Evolutionary conservation across 2,329 filamentous ascomycete species (phyloP).

Genomic region (Colletotrichum higginsianum): DNA sequence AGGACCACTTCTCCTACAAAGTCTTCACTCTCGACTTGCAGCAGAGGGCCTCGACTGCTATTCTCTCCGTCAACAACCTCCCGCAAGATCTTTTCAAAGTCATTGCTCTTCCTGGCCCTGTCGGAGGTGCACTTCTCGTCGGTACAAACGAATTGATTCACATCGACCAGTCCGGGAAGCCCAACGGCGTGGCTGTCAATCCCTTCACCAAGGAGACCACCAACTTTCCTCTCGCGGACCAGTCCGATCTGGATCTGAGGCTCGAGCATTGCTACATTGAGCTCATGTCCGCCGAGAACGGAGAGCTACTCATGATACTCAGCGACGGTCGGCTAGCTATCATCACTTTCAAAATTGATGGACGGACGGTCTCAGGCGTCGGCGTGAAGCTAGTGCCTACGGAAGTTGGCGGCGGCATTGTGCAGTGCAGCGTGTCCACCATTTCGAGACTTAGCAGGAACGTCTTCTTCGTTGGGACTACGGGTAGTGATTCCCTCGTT

Average conservation of each 20-base stretch:
- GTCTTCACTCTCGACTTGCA: conserved; percentile 96
- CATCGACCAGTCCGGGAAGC: conserved; percentile 94
- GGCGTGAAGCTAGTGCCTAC: conserved; percentile 76
- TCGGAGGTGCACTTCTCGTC: conserved; percentile 89
- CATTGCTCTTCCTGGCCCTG: conserved; percentile 84
- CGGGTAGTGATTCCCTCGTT: conserved; percentile 84
- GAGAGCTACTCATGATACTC: conserved; percentile 88
- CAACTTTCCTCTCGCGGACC: conserved; percentile 87
- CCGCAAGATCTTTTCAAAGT: conserved; percentile 91
- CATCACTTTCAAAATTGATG: conserved; percentile 88
- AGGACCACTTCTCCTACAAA: conserved; percentile 89
- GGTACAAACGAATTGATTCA: conserved; percentile 94
- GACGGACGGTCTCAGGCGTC: conserved; percentile 90
- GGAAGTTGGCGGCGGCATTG: conserved; percentile 74
- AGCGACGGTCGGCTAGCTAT: conserved; percentile 82
- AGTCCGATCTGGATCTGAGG: conserved; percentile 83
- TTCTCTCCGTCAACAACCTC: conserved; percentile 87
- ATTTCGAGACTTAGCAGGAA: conserved; percentile 78
- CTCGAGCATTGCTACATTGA: conserved; percentile 88
- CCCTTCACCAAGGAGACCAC: conserved; percentile 88
- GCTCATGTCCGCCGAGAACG: conserved; percentile 80
- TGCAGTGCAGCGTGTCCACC: conserved; percentile 77
- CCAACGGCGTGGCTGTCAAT: conserved; percentile 93
- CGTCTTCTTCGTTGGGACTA: conserved; percentile 87
- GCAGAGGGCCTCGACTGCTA: conserved; percentile 91